Conservation (phyloP, 106 monocot species). For the Xerophyta viscosa region DNA sequence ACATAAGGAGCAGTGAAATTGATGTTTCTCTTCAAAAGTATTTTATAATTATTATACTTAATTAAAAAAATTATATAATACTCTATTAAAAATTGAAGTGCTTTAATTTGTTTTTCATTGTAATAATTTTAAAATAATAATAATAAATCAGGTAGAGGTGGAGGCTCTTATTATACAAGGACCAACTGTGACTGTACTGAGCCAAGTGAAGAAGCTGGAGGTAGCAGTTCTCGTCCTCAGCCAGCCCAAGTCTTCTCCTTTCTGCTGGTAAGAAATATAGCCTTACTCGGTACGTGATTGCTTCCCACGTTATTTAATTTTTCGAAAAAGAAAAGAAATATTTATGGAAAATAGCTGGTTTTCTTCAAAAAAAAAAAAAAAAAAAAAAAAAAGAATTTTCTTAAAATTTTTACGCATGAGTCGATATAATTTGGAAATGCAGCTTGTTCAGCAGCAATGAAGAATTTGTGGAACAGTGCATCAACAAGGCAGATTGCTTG, state of each 20-base stretch:
- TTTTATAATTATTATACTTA: too few species aligned
- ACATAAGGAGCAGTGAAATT: too few species aligned
- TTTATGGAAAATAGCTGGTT: too few species aligned
- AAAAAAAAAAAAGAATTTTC: not conserved
- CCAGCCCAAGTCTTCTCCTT: slow-evolving; percentile 51
- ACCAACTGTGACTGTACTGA: slow-evolving; percentile 74
- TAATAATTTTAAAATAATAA: too few species aligned
- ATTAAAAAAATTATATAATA: too few species aligned
- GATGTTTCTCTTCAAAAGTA: too few species aligned
- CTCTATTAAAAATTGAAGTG: too few species aligned
- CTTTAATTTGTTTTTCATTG: too few species aligned
- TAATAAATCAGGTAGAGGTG: slow-evolving; percentile 80
- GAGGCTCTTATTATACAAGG: slow-evolving; percentile 80
- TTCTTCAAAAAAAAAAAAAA: not conserved
- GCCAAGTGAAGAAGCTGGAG: slow-evolving; percentile 81
- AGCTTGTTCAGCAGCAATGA: slow-evolving; percentile 50
- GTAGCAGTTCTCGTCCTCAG: slow-evolving; percentile 65
- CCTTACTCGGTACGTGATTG: too few species aligned
- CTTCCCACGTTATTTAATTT: too few species aligned
- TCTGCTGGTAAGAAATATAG: slow-evolving; percentile 41
- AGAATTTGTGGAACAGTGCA: slow-evolving; percentile 71
- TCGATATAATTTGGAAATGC: not conserved
- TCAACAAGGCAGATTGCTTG: slow-evolving; percentile 66
- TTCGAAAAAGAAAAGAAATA: too few species aligned
- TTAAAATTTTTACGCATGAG: not conserved